Base-by-base conservation (phyloP, 1,139 yeast genomes). In the Kurtzmaniella natalensis region DNA sequence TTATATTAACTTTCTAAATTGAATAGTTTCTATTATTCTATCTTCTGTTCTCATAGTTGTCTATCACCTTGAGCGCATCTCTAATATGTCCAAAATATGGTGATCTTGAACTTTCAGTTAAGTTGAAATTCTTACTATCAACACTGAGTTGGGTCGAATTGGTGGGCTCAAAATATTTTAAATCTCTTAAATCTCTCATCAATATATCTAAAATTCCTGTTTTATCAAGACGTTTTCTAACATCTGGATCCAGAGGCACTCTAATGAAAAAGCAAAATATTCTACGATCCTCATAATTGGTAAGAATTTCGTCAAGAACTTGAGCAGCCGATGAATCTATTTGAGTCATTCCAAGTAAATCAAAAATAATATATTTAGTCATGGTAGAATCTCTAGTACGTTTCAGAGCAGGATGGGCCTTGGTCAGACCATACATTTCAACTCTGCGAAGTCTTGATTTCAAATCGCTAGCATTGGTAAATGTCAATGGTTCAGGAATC, bases 401-500 rank as follows among this genome's bases (percentile, higher is more conserved):
- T 35, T 80, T 86, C 37, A 72, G 71, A 0, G 89, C 92, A 0
- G 97, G 97, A 49, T 89, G 97, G 2, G 82, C 81, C 34, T 70
- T 75, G 19, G 86, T 72, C 0, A 96, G 83, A 0, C 97, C 96
- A 49, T 85, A 88, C 48, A 78, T 62, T 51, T 92, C 97, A 16
- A 92, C 71, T 36, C 97, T 64, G 37, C 78, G 72, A 35, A 92
- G 64, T 19, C 97, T 64, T 31, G 81, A 69, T 40, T 84, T 78
- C 44, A 92, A 64, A 51, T 89, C 96, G 39, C 82, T 85, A 13
- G 94, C 77, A 52, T 92, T 92, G 25, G 96, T 88, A 56, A 92
- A 92, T 1, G 95, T 87, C 38, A 92, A 63, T 1, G 97, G 96
- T 51, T 92, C 97, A 0, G 97, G 94, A 25, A 92, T 78, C 46